Evolutionary conservation across 257 asterid genomes (phyloP).

Genomic region (Jacaranda copaia): DNA sequence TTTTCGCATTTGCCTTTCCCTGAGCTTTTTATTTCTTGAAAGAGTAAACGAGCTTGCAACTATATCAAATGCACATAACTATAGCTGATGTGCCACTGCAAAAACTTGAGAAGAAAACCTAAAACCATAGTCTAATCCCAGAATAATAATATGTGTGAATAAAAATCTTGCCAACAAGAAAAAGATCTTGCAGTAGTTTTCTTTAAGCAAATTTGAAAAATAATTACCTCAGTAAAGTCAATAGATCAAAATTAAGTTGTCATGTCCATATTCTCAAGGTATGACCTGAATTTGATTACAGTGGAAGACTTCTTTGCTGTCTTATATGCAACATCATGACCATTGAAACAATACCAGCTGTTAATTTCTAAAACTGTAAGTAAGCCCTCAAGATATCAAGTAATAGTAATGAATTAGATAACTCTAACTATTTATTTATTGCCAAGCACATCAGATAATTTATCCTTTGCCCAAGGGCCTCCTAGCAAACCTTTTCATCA

Average conservation of each 20-base stretch:
- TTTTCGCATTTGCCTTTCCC: background rate
- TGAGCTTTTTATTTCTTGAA: background rate
- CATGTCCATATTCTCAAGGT: too few species aligned
- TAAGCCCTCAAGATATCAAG: conserved; percentile 1
- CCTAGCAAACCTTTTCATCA: background rate
- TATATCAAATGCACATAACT: conserved; percentile 7
- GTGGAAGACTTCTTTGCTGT: background rate
- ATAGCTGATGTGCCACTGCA: conserved; percentile 13
- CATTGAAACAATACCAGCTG: conserved; percentile 5
- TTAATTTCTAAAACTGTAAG: conserved; percentile 2
- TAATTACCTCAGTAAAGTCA: too few species aligned
- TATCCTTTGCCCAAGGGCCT: conserved; percentile 1
- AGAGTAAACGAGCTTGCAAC: background rate
- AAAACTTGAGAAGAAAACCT: background rate
- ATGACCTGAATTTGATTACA: too few species aligned
- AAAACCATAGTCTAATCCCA: too few species aligned
- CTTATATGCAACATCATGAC: background rate
- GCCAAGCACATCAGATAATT: conserved; percentile 9
- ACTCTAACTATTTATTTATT: background rate
- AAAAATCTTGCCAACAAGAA: too few species aligned
- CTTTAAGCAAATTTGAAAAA: too few species aligned
- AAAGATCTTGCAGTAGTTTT: too few species aligned
- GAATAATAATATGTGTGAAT: too few species aligned
- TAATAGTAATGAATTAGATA: background rate
- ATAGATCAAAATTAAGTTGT: too few species aligned